phyloP scores from a whole-genome alignment of 257 asterid species.

The Solanum etuberosum region DNA sequence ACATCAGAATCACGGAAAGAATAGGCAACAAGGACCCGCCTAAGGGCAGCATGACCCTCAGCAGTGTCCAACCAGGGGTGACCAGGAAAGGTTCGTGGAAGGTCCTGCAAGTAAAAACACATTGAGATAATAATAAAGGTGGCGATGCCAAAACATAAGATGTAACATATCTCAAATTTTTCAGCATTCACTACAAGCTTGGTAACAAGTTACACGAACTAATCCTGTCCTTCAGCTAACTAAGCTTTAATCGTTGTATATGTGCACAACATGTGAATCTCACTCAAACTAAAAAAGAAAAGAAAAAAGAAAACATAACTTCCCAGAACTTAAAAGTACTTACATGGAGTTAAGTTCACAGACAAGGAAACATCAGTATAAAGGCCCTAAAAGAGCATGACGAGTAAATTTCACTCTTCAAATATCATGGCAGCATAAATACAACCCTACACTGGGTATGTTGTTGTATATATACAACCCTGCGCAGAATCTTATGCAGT shows the following conservation, averaged over 20 bases:
- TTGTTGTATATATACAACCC: background rate
- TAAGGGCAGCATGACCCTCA: constrained; percentile 89
- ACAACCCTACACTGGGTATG: background rate
- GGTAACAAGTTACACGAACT: background rate
- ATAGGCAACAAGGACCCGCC: constrained; percentile 93
- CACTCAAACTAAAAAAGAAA: background rate
- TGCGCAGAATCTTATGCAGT: background rate
- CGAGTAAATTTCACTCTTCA: background rate
- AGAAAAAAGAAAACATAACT: background rate
- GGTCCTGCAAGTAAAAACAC: constrained; percentile 45
- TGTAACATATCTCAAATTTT: background rate
- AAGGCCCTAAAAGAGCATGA: background rate
- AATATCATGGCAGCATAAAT: background rate
- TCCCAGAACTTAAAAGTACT: background rate
- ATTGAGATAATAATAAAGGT: background rate
- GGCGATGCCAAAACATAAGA: background rate
- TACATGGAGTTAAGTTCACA: background rate
- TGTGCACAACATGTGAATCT: background rate
- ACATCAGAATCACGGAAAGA: constrained; percentile 98
- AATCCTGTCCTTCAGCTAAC: background rate
- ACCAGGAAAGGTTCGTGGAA: constrained; percentile 96
- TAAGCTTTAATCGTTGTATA: background rate
- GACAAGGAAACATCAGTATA: background rate
- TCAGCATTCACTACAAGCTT: background rate
- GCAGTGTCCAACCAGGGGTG: constrained; percentile 96